These are phyloP conservation scores for Rehmannia glutinosa DNA, from an alignment of 257 asterid genomes.

Conservation along the genomic window DNA sequence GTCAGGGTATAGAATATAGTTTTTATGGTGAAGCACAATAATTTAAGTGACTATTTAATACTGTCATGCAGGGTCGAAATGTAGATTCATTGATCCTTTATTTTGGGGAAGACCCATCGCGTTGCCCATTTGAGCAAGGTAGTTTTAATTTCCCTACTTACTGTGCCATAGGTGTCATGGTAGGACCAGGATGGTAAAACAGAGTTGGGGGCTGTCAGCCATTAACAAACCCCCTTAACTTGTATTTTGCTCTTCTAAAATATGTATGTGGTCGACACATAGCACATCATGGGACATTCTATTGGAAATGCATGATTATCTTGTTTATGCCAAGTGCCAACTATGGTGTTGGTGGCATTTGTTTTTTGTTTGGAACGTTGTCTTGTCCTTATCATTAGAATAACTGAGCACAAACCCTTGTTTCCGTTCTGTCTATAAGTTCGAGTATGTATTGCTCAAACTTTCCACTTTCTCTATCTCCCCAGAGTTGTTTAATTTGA, in stretches of 20 bases:
- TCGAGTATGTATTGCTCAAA: not conserved
- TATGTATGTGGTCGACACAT: too few relatives aligned
- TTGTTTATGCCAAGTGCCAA: too few relatives aligned
- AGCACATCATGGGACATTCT: too few relatives aligned
- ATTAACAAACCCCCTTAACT: not conserved
- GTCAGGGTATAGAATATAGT: not conserved
- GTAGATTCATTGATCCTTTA: conserved; percentile 80
- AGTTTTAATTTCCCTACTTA: conserved; percentile 2
- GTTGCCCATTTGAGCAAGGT: conserved; percentile 96
- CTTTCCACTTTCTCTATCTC: not conserved
- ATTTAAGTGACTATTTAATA: conserved; percentile 7
- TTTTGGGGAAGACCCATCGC: conserved; percentile 95
- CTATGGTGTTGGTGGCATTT: too few relatives aligned
- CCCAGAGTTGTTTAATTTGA: not conserved
- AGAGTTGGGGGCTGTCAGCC: not conserved
- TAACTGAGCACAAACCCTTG: too few relatives aligned
- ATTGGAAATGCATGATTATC: too few relatives aligned
- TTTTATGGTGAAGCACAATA: not conserved
- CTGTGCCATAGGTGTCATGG: not conserved
- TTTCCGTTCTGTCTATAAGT: too few relatives aligned
- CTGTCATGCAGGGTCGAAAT: conserved; percentile 72
- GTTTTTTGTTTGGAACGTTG: too few relatives aligned
- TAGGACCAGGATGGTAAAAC: not conserved
- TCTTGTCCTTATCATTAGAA: too few relatives aligned
- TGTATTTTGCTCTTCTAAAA: too few relatives aligned